Evolutionary conservation across 495 filamentous ascomycete genomes (phyloP), one percentile per base, ranked within the genome.

Genomic region (Xylaria sp.): DNA sequence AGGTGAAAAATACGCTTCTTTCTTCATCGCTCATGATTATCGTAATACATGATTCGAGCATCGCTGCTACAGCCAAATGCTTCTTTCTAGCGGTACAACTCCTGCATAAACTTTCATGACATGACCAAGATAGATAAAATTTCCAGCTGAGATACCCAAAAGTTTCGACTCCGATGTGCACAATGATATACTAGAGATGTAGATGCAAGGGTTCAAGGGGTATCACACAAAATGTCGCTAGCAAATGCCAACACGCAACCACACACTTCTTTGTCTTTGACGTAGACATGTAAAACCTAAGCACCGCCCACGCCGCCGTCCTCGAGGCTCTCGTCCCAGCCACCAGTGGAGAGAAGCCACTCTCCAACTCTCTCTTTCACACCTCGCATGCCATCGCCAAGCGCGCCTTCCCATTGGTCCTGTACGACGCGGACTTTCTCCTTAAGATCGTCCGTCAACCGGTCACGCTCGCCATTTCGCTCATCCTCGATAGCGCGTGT

Each of bases 371-470:
- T 81, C 74, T 85, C 83, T 77, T 86, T 87, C 2, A 87, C 85
- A 0, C 75, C 80, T 26, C 72, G 80, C 71, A 89, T 77, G 67
- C 82, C 84, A 70, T 83, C 82, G 11, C 85, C 87, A 31, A 89
- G 79, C 29, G 85, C 85, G 68, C 81, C 83, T 15, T 79, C 78
- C 87, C 96, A 99, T 80, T 96, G 93, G 31, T 93, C 91, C 81
- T 98, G 96, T 61, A 99, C 90, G 48, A 94, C 89, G 58, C 89
- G 86, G 14, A 98, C 95, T 79, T 94, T 95, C 71, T 97, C 95
- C 79, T 97, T 95, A 71, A 97, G 78, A 77, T 98, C 95, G n/a
- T 89, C 89, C 15, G 93, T 97, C 77, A 97, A 77, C 57, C 86
- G 78, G 43, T 78, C 80, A 73, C 92, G 92, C 78, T 95, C 92